Conservation (phyloP, 2,329 filamentous ascomycete genomes). For the Lasiodiplodia sp. region DNA sequence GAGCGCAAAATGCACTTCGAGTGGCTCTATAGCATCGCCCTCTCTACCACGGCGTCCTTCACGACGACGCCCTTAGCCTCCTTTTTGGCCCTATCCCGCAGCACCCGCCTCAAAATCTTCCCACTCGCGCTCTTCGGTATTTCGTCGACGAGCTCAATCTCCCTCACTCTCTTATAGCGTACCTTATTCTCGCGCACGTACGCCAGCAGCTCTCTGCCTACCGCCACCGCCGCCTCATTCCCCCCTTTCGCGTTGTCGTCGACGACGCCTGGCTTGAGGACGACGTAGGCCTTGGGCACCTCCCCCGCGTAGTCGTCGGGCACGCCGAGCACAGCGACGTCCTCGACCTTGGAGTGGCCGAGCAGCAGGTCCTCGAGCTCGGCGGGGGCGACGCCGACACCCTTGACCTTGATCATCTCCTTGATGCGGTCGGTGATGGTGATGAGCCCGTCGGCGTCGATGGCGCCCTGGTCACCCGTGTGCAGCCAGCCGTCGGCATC, state of each 20-base stretch:
- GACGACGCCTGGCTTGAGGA: constrained; percentile 42
- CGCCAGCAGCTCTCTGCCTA: constrained; percentile 51
- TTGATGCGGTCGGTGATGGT: constrained; percentile 69
- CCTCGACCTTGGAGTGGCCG: constrained; percentile 63
- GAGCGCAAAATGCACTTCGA: neutral
- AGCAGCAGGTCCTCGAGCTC: constrained; percentile 70
- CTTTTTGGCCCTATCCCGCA: constrained; percentile 50
- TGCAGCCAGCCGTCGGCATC: constrained; percentile 61
- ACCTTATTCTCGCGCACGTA: constrained; percentile 55
- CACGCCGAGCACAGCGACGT: constrained; percentile 64
- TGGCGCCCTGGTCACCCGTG: constrained; percentile 64
- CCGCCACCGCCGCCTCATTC: constrained; percentile 37
- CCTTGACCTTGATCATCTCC: constrained; percentile 74
- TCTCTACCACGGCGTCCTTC: constrained; percentile 35
- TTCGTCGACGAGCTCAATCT: constrained; percentile 55
- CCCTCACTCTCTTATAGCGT: constrained; percentile 55
- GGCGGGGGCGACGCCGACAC: constrained; percentile 67
- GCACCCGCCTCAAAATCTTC: constrained; percentile 56
- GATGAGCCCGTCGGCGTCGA: constrained; percentile 64
- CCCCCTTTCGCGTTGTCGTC: constrained; percentile 31
- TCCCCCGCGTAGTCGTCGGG: constrained; percentile 61
- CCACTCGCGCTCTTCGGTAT: constrained; percentile 57
- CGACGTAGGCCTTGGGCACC: constrained; percentile 55
- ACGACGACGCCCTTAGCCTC: constrained; percentile 37
- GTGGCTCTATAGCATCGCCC: constrained; percentile 49